phyloP scores from a whole-genome alignment of 1,284 basidiomycete genomes.

The Peniophora sp. region DNA sequence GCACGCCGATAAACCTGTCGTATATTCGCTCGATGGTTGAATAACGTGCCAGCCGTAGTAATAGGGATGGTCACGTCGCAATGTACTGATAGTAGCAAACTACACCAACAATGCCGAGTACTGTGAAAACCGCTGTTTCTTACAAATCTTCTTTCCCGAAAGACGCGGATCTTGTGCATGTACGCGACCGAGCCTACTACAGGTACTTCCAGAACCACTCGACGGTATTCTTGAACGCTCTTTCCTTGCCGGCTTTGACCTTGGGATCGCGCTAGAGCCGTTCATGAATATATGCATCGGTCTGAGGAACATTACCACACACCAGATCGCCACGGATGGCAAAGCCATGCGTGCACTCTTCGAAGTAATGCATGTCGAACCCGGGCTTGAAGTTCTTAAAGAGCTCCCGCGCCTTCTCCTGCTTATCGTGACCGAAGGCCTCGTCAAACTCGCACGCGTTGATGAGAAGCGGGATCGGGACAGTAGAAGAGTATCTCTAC shows the following conservation, averaged over 20 bases:
- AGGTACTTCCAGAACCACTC: conserved; percentile 16
- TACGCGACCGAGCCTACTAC: no score
- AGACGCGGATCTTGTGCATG: no score
- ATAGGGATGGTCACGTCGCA: no score
- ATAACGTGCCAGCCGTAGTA: no score
- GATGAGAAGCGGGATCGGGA: background rate
- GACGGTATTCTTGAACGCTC: conserved; percentile 16
- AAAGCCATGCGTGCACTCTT: background rate
- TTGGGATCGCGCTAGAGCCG: conserved; percentile 9
- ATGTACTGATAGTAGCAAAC: no score
- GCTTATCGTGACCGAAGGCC: background rate
- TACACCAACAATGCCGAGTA: no score
- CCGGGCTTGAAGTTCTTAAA: background rate
- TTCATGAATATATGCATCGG: background rate
- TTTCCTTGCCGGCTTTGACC: conserved; percentile 18
- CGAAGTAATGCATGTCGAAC: background rate
- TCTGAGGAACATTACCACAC: background rate
- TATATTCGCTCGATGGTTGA: conserved; percentile 40
- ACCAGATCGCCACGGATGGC: background rate
- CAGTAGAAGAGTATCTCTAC: background rate
- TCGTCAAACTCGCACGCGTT: background rate
- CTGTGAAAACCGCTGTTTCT: no score
- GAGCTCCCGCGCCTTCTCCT: background rate
- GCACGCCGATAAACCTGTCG: conserved; percentile 28
- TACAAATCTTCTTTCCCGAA: no score